Conservation (phyloP, 2,329 filamentous ascomycete genomes). For the Nannizzia gypsea region DNA sequence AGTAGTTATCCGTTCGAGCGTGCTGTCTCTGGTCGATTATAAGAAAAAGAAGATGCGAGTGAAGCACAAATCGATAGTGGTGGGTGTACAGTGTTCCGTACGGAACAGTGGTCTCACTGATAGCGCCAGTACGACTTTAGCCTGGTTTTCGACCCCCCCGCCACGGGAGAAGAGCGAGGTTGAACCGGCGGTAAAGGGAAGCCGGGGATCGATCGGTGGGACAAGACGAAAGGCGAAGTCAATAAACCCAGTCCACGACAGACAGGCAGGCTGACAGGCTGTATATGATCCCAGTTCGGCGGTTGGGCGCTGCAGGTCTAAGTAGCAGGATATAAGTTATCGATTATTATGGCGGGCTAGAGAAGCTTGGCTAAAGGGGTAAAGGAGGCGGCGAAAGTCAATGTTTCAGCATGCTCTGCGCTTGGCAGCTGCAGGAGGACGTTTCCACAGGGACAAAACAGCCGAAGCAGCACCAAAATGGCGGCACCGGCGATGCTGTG, state of each 20-base stretch:
- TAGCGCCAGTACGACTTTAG: not conserved
- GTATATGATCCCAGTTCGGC: slow-evolving; percentile 1
- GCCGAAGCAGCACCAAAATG: not conserved
- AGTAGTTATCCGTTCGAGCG: not conserved
- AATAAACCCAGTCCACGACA: not conserved
- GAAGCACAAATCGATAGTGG: not conserved
- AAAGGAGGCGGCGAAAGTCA: slow-evolving; percentile 2
- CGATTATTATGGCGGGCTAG: not conserved
- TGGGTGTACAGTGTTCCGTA: too few species aligned
- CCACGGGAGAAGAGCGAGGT: not conserved
- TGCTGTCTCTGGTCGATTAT: not conserved
- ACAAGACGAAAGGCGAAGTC: not conserved
- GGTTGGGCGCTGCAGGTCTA: not conserved
- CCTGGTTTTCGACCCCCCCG: not conserved
- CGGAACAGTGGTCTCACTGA: too few species aligned
- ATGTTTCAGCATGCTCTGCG: slow-evolving; percentile 6
- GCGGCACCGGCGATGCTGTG: not conserved
- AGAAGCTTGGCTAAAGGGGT: slow-evolving; percentile 1
- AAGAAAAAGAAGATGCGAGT: not conserved
- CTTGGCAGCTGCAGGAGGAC: not conserved
- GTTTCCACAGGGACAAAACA: not conserved
- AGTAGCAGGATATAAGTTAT: not conserved
- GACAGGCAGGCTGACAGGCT: not conserved
- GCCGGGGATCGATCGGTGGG: not conserved
- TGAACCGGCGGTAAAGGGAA: not conserved